These are phyloP conservation scores for Ambrosia artemisiifolia DNA, from an alignment of 129 eudicot species.

Conservation along the genomic window DNA sequence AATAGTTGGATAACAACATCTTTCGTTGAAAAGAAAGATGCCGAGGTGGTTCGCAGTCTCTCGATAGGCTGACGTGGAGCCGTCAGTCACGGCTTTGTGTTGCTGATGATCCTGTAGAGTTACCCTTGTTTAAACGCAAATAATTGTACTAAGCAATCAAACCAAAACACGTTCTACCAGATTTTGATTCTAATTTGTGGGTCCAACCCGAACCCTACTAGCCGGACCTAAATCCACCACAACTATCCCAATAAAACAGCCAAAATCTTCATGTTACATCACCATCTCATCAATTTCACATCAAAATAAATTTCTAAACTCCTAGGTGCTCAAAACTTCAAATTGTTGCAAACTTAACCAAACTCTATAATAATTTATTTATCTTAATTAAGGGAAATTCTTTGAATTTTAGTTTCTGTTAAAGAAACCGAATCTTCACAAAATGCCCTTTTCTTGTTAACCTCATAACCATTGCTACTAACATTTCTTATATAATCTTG, in stretches of 20 bases:
- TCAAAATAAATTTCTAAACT: neutral
- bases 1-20: too few species aligned
- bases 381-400: conserved; percentile 32
- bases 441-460: conserved; percentile 46
- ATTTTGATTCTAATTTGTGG: conserved; percentile 52
- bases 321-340: too few species aligned
- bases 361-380: neutral
- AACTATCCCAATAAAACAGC: too few species aligned
- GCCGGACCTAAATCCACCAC: conserved; percentile 21
- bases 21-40: too few species aligned
- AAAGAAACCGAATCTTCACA: conserved; percentile 42
- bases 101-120: too few species aligned
- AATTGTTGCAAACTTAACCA: too few species aligned
- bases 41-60: too few species aligned
- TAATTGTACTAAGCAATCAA: neutral
- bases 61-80: too few species aligned
- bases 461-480: conserved; percentile 25
- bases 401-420: conserved; percentile 50
- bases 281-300: neutral
- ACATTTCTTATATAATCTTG: too few species aligned
- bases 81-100: too few species aligned
- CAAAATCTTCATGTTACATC: too few species aligned
- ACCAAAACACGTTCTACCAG: conserved; percentile 22
- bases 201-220: conserved; percentile 32
- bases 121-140: neutral